Base-by-base conservation (phyloP, 2,329 filamentous ascomycete genomes). In the Balansia obtecta region DNA sequence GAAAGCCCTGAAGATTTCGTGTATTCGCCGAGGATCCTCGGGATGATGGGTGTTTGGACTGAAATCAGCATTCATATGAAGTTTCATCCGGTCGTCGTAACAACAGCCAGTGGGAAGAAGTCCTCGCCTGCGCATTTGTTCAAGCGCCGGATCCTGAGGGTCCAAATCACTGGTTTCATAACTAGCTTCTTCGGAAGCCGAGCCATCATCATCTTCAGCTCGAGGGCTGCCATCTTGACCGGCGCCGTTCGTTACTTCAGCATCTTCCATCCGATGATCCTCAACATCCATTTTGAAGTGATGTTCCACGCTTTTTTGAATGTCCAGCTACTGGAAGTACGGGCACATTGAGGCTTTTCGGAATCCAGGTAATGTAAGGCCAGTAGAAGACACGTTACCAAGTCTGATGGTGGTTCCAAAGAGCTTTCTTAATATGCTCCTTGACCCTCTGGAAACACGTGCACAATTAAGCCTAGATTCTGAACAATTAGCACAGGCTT, bases 41-140 rank as follows among this genome's bases (percentile, higher is more conserved):
- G 93, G 93, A 61, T 98, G 93, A 48, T 94, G 84, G 20, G 91
- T 85, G 45, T 82, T 78, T 1, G 77, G 75, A 16, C 77, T 80
- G 61, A 81, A 84, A 63, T 88, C 83, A 15, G 87, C 82, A 63
- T 96, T 95, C 50, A 89, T 86, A 64, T 98, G 93, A 53, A 94
- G 85, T 53, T 93, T 88, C 93, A 98, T 98, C 33, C 91, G 82
- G 51, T 88, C 83, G 69, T 98, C 93, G 63, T 97, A 98, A 57
- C 87, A 91, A 54, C 85, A 81, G 3, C 87, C 87, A 0, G 86
- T 90, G 0, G 84, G 79, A 1, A 87, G 71, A 27, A 79, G 67
- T 2, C 73, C 72, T 38, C 68, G 71, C 51, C 68, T 68, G 13
- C 63, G 64, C 47, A 73, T 57, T 48, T 68, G 64, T 2, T 65